Conservation (phyloP, 306 rosid genomes). For the Rosa lucieae region DNA sequence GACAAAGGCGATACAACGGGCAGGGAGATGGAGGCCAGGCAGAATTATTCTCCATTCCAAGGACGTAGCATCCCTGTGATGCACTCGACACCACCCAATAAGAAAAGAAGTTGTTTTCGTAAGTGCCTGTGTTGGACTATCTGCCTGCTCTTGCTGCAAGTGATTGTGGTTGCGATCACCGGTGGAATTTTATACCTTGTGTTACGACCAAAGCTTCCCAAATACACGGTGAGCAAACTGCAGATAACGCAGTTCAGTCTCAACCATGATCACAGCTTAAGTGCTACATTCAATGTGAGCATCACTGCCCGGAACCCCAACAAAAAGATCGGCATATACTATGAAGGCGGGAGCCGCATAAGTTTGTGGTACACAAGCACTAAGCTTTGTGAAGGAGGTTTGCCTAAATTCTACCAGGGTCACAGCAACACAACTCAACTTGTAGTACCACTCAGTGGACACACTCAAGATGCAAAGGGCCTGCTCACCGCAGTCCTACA, state of each 20-base stretch:
- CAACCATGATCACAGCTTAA: slow-evolving; percentile 30
- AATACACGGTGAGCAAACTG: slow-evolving; percentile 51
- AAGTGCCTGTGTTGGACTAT: slow-evolving; percentile 58
- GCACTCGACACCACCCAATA: slow-evolving; percentile 58
- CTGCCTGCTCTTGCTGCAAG: slow-evolving; percentile 34
- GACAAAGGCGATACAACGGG: slow-evolving; percentile 26
- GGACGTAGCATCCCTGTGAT: slow-evolving; percentile 34
- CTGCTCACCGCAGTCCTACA: slow-evolving; percentile 22
- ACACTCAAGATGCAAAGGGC: slow-evolving; percentile 45
- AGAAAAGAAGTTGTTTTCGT: slow-evolving; percentile 63
- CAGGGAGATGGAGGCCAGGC: background rate
- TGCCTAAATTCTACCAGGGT: slow-evolving; percentile 88
- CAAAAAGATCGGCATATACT: slow-evolving; percentile 81
- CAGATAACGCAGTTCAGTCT: slow-evolving; percentile 41
- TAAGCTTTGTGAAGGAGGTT: slow-evolving; percentile 59
- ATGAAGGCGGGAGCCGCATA: slow-evolving; percentile 74
- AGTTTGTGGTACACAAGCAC: slow-evolving; percentile 59
- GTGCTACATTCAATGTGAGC: slow-evolving; percentile 51
- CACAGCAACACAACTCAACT: slow-evolving; percentile 71
- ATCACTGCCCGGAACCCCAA: slow-evolving; percentile 78
- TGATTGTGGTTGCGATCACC: slow-evolving; percentile 47
- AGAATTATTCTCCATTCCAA: slow-evolving; percentile 29
- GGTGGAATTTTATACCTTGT: slow-evolving; percentile 61
- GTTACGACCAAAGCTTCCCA: slow-evolving; percentile 82
- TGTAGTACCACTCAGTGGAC: slow-evolving; percentile 44